phyloP scores from a whole-genome alignment of 2,329 filamentous ascomycete species.

The Aspergillus japonicus region DNA sequence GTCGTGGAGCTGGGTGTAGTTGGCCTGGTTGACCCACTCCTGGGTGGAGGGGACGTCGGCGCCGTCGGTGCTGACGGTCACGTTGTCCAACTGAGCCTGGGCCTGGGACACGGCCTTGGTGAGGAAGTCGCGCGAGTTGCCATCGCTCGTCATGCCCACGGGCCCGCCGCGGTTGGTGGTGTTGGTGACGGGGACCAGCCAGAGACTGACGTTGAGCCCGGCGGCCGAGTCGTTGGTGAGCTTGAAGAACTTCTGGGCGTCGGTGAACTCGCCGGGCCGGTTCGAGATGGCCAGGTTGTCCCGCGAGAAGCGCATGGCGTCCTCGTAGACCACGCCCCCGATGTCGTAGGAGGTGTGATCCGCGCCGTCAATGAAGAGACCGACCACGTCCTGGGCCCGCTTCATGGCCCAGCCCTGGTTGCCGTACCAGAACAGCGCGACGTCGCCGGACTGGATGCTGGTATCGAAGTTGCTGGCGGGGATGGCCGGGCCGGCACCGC shows the following conservation, averaged over 20 bases:
- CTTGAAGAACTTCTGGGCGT: slow-evolving; percentile 1
- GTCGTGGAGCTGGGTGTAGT: background rate
- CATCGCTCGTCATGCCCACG: slow-evolving; percentile 1
- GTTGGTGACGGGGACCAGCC: slow-evolving; percentile 1
- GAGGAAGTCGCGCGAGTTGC: slow-evolving; percentile 1
- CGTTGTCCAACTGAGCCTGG: background rate
- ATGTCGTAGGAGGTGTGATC: background rate
- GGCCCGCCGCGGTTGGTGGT: background rate
- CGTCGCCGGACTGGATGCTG: background rate
- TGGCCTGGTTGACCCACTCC: slow-evolving; percentile 1
- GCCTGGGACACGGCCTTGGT: background rate
- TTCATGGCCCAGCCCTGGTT: slow-evolving; percentile 2
- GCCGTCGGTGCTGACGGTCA: background rate
- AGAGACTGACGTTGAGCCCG: slow-evolving; percentile 1
- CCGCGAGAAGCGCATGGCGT: slow-evolving; percentile 1
- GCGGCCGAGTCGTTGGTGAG: slow-evolving; percentile 1
- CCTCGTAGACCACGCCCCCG: background rate
- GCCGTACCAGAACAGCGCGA: slow-evolving; percentile 4
- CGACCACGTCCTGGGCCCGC: background rate
- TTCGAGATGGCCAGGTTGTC: slow-evolving; percentile 1
- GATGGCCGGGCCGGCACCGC: background rate
- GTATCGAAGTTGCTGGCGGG: background rate
- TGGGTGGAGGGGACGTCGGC: background rate
- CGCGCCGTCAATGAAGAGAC: background rate
- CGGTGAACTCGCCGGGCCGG: slow-evolving; percentile 3